Conservation (phyloP, 768 basidiomycete genomes). For the Phlebiopsis gigantea region DNA sequence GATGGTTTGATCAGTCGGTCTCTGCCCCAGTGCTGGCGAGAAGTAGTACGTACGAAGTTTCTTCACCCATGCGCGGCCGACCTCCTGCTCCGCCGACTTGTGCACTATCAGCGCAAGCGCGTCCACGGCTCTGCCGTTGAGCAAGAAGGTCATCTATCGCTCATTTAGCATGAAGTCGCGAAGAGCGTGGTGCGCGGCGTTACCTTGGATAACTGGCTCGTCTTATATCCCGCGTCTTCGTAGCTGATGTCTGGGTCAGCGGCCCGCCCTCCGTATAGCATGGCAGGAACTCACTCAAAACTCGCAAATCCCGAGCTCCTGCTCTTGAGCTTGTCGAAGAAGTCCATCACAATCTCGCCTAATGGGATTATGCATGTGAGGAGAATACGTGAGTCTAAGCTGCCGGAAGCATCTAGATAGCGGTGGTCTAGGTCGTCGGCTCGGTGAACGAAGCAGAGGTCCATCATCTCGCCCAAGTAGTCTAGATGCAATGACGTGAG, state of each 20-base stretch:
- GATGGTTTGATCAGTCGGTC: neutral
- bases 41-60: slow-evolving; percentile 69
- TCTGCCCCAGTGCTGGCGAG: neutral
- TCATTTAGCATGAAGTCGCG: slow-evolving; percentile 56
- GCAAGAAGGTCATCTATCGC: slow-evolving; percentile 80
- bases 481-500: slow-evolving; percentile 37
- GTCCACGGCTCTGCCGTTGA: slow-evolving; percentile 88
- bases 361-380: slow-evolving; percentile 82
- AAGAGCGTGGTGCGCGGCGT: neutral
- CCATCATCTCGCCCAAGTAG: slow-evolving; percentile 96
- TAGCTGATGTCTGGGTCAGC: slow-evolving; percentile 48
- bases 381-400: slow-evolving; percentile 61
- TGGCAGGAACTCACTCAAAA: slow-evolving; percentile 65
- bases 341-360: slow-evolving; percentile 90
- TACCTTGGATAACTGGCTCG: slow-evolving; percentile 81
- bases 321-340: slow-evolving; percentile 93
- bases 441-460: slow-evolving; percentile 81
- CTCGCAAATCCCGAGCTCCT: slow-evolving; percentile 88
- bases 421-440: slow-evolving; percentile 80
- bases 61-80: slow-evolving; percentile 84
- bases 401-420: slow-evolving; percentile 64
- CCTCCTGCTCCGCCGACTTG: slow-evolving; percentile 63
- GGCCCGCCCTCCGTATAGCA: neutral
- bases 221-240: slow-evolving; percentile 86
- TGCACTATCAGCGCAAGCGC: slow-evolving; percentile 92